Evolutionary conservation across 805 yeast genomes (phyloP), one percentile per base, ranked within the genome.

Genomic region (Komagataella pseudopastoris): DNA sequence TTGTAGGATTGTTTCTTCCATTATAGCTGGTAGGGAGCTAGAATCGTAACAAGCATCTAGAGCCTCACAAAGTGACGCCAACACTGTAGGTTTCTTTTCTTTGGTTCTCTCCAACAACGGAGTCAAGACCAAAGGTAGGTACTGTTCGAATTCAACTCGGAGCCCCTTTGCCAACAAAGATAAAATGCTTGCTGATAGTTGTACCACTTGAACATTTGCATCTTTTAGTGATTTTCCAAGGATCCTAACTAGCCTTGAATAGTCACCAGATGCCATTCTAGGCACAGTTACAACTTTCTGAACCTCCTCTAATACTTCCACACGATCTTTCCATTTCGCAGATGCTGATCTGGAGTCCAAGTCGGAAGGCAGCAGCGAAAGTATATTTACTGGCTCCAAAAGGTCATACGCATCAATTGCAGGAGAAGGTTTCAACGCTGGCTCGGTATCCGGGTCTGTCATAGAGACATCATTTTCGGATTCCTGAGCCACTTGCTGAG

Each of bases 321-420:
- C 88, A 55, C 99, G 75, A 50, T 90, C 97, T 61, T 89, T 88
- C 99, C 99, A 93, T 59, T 84, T 82, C 0, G 81, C 55, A 1
- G 90, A 81, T 1, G 71, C 63, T 36, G 88, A 67, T 56, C 80
- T 70, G 1, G 71, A 60, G 24, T 72, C 59, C 52, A 88, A 76
- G 58, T 83, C 83, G 2, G 67, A 59, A 0, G 97, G 96, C 1
- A 90, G 58, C 55, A 80, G 78, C 17, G 77, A 65, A 36, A 85
- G 62, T 0, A 90, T 80, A 23, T 81, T 82, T 5, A 80, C 83
- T 0, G 91, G 83, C 12, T 81, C 86, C 48, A 82, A 72, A 56
- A 86, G 61, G 53, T 85, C 89, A 61, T 75, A 83, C 0, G 95
- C 83, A 60, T 85, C 95, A 20, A 80, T 56, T 1, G 58, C 58